Evolutionary conservation across 2,329 filamentous ascomycete species (phyloP), one percentile per base, ranked within the genome.

Genomic region (Xylaria sp.): DNA sequence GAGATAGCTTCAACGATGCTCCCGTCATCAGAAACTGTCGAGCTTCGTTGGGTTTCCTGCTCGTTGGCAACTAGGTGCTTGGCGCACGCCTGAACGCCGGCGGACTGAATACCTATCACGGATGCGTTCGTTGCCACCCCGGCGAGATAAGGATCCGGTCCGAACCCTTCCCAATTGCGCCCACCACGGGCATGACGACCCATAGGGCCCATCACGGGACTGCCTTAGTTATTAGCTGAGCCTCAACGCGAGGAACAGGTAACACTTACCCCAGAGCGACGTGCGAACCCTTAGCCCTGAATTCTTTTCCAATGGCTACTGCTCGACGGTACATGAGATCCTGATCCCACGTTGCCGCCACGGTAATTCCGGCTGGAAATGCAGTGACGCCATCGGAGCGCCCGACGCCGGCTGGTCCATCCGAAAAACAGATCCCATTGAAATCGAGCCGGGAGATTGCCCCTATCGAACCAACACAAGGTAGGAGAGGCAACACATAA

Each of bases 271-370:
- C 92, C 0, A 96, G 81, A 0, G 94, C 74, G 3, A 93, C 86
- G 72, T 96, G 90, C 69, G 83, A 75, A 0, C 82, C 83, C 75
- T 92, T 92, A 49, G 83, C 73, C 46, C 85, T 83, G 21, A 89
- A 89, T 77, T 94, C 91, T 28, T 83, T 77, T 0, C 86, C 93
- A 69, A 94, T 87, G 0, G 89, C 91, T 67, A 85, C 86, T 14
- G 92, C 93, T 19, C 91, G 87, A 61, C 85, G 79, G 70, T 90
- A 92, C 87, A 96, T 95, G 47, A 96, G 79, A 35, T 90, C 84
- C 67, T 87, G 90, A 75, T 93, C 94, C 89, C 91, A 97, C 0
- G 92, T 96, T 0, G 93, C 91, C 0, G 91, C 93, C 0, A 92
- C 89, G 0, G 92, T 96, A 61, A 96, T 85, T 4, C 92, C 93